Evolutionary conservation across 176 grass and related monocot genomes (phyloP), one percentile per base, ranked within the genome.

Genomic region (Cenchrus purpureus): DNA sequence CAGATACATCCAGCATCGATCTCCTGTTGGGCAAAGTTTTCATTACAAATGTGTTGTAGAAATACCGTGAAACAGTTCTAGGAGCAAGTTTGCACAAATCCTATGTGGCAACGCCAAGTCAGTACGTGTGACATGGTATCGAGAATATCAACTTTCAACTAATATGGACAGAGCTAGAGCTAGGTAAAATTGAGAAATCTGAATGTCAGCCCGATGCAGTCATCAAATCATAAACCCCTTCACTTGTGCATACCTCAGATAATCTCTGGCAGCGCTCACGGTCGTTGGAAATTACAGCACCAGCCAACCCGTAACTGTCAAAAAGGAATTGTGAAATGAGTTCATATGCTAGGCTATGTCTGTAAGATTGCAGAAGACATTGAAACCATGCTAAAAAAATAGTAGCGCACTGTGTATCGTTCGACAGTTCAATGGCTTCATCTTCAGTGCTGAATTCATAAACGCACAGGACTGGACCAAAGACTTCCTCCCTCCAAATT

Each of bases 401-500:
- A 82, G 48, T 61, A 76, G 17, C 87, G 90, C 83, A 98, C 95
- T 88, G 92, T 76, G 95, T 93, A 91, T 98, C 95, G 43, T 95
- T 98, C 44, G 95, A 89, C 65, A 98, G 76, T 83, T 98, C 92
- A 74, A 98, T 95, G 74, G 95, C 95, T 93, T 98, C 95, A 31
- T 98, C 95, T 87, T 98, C 95, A 12, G 79, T 93, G 77, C 85
- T 90, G 86, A 98, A 99, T 81, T 82, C 86, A 75, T 94, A 94
- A 43, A 96, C 90, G 82, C 97, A 99, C 12, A 99, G 58, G 78
- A 99, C 93, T 68, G 97, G 93, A 58, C 97, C 97, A 84, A 97
- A 97, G 31, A 96, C 84, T 84, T 99, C 97, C 84, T 99, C 97
- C 85, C 90, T 94, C 97, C 97, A 99, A 81, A 99, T 96, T 96